phyloP scores from a whole-genome alignment of 2,329 filamentous ascomycete species.

The Helotiales sp. region DNA sequence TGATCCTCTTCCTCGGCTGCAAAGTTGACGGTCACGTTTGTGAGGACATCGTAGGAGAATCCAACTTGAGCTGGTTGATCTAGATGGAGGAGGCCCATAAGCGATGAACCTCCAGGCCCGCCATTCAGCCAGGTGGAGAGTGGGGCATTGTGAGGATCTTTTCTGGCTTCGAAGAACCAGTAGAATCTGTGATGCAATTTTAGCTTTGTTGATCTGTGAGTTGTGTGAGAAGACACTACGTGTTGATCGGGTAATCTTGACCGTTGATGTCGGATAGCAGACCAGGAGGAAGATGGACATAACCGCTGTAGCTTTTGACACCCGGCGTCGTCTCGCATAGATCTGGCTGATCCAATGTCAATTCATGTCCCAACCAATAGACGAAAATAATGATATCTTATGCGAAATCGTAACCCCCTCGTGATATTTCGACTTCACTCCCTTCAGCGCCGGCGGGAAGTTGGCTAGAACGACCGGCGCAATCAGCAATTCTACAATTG shows the following conservation, averaged over 20 bases:
- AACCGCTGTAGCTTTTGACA: conserved; percentile 29
- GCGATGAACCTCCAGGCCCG: conserved; percentile 64
- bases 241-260: conserved; percentile 26
- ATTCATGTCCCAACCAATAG: neutral
- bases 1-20: conserved; percentile 41
- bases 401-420: conserved; percentile 14
- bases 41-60: conserved; percentile 52
- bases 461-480: neutral
- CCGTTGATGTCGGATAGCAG: conserved; percentile 15
- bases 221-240: neutral
- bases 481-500: neutral
- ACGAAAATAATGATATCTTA: neutral
- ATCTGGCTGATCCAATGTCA: neutral
- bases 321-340: conserved; percentile 31
- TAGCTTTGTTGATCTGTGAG: neutral
- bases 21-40: conserved; percentile 20
- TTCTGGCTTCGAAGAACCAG: conserved; percentile 50
- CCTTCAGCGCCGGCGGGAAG: neutral
- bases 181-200: conserved; percentile 38
- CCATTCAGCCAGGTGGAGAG: conserved; percentile 68
- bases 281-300: conserved; percentile 28
- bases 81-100: conserved; percentile 56
- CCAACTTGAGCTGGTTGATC: conserved; percentile 70
- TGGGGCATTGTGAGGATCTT: conserved; percentile 51
- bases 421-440: conserved; percentile 3